A percentile compares a stretch with the other conserved stretches of the same genome.
Evolutionary conservation across 495 filamentous ascomycete genomes (phyloP).

Genomic region (Tuber magnatum): DNA sequence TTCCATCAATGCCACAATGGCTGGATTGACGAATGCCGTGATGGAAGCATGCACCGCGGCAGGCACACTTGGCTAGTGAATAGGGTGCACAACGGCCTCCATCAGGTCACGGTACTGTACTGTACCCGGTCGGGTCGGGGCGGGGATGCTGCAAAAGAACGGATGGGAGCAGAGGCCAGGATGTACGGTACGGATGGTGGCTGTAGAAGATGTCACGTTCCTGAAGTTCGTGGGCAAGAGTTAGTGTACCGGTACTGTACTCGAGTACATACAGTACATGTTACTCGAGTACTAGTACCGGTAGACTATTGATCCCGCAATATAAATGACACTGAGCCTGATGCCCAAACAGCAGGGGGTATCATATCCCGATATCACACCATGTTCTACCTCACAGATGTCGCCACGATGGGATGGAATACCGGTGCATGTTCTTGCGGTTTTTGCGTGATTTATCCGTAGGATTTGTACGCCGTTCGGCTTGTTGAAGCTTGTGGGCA

Average conservation of each 20-base stretch:
- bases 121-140: not conserved
- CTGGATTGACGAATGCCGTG: not conserved
- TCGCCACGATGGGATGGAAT: not conserved
- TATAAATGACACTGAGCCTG: not conserved
- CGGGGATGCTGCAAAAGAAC: not conserved
- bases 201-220: not conserved
- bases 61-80: not conserved
- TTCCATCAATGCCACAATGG: not conserved
- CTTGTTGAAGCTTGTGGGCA: not conserved
- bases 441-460: not conserved
- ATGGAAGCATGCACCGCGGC: constrained; percentile 1
- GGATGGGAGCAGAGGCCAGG: not conserved
- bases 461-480: not conserved
- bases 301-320: too few relatives aligned
- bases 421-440: not conserved
- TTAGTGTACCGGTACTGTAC: not conserved
- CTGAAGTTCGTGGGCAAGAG: not conserved
- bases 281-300: too few relatives aligned
- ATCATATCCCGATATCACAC: not conserved
- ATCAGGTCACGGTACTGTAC: not conserved
- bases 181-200: not conserved
- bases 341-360: not conserved
- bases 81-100: not conserved
- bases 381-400: not conserved
- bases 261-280: too few relatives aligned